Conservation (phyloP, 2,329 filamentous ascomycete genomes). For the Torrubiella hemipterigena region DNA sequence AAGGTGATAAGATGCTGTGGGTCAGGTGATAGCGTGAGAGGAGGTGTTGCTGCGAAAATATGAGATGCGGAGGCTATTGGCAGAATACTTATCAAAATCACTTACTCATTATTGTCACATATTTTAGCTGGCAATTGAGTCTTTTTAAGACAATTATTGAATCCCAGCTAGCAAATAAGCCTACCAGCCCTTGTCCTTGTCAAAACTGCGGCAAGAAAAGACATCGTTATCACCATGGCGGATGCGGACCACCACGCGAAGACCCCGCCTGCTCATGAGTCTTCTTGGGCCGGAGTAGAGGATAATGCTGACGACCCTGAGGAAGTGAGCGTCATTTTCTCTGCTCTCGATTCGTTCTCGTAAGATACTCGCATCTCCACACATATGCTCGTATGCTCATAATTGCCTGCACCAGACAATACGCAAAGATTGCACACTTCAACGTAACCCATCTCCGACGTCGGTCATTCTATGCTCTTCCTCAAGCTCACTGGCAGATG, state of each 20-base stretch:
- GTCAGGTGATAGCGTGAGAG: too few species aligned
- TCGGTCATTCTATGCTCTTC: constrained; percentile 86
- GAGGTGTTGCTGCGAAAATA: too few species aligned
- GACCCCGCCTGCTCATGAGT: not conserved
- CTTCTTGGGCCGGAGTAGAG: constrained; percentile 5
- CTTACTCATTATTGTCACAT: too few species aligned
- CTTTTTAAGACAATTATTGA: too few species aligned
- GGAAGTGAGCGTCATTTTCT: constrained; percentile 68
- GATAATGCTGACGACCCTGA: constrained; percentile 49
- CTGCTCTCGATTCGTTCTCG: constrained; percentile 81
- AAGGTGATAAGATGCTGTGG: too few species aligned
- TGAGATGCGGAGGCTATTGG: too few species aligned
- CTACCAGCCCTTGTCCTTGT: too few species aligned
- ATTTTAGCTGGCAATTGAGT: too few species aligned
- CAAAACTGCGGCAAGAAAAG: too few species aligned
- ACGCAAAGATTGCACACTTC: constrained; percentile 73
- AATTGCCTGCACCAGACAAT: constrained; percentile 47
- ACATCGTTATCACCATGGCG: too few species aligned
- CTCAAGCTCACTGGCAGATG: constrained; percentile 71
- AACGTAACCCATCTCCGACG: constrained; percentile 85
- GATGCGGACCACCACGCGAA: not conserved
- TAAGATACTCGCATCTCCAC: constrained; percentile 31
- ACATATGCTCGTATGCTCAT: constrained; percentile 4
- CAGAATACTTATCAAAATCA: too few species aligned
- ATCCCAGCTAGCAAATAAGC: too few species aligned